Conservation (phyloP, 306 rosid genomes). For the Dryas alaskensis region DNA sequence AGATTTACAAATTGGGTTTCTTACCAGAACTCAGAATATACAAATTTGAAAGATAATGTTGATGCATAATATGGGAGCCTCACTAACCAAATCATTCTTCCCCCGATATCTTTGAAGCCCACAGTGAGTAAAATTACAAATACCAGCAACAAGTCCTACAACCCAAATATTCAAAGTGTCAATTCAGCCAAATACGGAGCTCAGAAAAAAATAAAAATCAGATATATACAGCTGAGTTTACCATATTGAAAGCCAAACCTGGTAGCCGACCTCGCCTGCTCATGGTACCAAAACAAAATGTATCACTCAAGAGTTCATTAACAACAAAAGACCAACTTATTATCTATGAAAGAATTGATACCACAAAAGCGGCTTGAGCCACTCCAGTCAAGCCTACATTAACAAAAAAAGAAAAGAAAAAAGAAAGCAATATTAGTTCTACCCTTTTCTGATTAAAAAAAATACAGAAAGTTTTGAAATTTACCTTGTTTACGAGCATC, state of each 20-base stretch:
- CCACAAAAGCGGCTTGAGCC: conserved; percentile 67
- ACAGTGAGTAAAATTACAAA: conserved; percentile 52
- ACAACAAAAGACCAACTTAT: background rate
- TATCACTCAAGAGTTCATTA: conserved; percentile 1
- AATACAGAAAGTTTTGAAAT: background rate
- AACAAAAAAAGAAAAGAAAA: background rate
- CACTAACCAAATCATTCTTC: conserved; percentile 80
- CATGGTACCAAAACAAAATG: conserved; percentile 16
- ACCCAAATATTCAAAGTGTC: conserved; percentile 13
- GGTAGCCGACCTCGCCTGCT: conserved; percentile 59
- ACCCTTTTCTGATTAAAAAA: background rate
- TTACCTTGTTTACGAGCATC: conserved; percentile 65
- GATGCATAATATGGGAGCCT: background rate
- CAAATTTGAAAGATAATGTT: background rate
- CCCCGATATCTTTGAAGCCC: conserved; percentile 60
- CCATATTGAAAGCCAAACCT: conserved; percentile 59
- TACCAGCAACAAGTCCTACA: conserved; percentile 72
- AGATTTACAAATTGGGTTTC: background rate
- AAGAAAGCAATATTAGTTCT: background rate
- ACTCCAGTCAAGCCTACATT: conserved; percentile 61
- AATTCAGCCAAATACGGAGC: conserved; percentile 1
- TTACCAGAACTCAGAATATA: background rate
- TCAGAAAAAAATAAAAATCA: background rate
- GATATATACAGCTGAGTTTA: conserved; percentile 25
- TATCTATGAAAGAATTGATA: conserved; percentile 15